phyloP scores from a whole-genome alignment of 2,329 filamentous ascomycete species.

The Aspergillus texensis region DNA sequence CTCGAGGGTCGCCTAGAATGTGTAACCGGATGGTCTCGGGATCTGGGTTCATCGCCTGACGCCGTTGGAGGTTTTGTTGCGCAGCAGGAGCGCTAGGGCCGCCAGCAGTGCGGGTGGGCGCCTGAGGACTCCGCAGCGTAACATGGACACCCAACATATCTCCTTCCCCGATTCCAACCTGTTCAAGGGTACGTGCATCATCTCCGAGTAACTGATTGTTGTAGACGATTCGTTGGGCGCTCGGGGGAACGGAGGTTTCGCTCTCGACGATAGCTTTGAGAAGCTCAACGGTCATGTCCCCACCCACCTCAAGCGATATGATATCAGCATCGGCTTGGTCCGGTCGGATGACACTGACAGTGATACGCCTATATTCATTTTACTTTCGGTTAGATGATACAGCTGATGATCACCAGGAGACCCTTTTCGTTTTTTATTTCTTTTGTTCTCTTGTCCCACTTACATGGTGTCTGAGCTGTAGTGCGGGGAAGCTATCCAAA shows the following conservation, averaged over 20 bases:
- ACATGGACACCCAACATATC: slow-evolving; percentile 93
- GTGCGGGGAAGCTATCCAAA: slow-evolving; percentile 23
- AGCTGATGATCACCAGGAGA: slow-evolving; percentile 3
- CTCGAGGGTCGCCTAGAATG: slow-evolving; percentile 74
- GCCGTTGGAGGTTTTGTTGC: slow-evolving; percentile 32
- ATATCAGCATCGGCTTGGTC: slow-evolving; percentile 73
- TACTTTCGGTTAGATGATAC: background rate
- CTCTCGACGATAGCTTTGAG: slow-evolving; percentile 87
- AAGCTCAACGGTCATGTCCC: slow-evolving; percentile 79
- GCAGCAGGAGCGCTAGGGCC: slow-evolving; percentile 30
- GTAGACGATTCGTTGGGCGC: slow-evolving; percentile 82
- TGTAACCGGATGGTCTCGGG: slow-evolving; percentile 81
- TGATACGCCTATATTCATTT: slow-evolving; percentile 70
- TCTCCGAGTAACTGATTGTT: slow-evolving; percentile 81
- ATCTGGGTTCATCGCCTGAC: slow-evolving; percentile 53
- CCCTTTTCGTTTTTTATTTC: background rate
- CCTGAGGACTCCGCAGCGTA: slow-evolving; percentile 33
- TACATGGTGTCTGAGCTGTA: slow-evolving; percentile 22
- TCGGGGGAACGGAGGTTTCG: slow-evolving; percentile 73
- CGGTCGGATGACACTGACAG: slow-evolving; percentile 78
- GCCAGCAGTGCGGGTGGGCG: slow-evolving; percentile 31
- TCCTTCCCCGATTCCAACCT: slow-evolving; percentile 79
- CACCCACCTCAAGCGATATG: slow-evolving; percentile 78
- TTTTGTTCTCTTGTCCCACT: slow-evolving; percentile 10
- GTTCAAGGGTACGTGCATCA: slow-evolving; percentile 77